These are phyloP conservation scores for Limonomyces culmigenus DNA, from an alignment of 1,284 basidiomycete species.

Conservation along the genomic window DNA sequence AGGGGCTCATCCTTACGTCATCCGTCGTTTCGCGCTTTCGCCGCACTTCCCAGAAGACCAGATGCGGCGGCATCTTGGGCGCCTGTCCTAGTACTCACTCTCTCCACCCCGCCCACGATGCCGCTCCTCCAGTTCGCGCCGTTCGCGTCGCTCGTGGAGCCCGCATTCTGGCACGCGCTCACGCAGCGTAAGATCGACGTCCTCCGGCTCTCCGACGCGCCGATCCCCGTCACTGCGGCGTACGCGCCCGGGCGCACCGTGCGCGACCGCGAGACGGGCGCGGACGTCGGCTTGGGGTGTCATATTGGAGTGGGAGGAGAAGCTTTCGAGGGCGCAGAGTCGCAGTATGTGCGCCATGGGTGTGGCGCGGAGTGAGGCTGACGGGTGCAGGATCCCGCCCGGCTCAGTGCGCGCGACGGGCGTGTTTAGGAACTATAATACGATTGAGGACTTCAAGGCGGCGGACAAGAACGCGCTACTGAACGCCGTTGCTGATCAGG, in stretches of 20 bases:
- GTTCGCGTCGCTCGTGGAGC: conserved; percentile 74
- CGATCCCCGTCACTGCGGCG: conserved; percentile 44
- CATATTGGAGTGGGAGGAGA: conserved; percentile 42
- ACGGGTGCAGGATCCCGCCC: conserved; percentile 18
- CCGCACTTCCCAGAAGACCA: too few species aligned
- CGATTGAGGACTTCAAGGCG: conserved; percentile 88
- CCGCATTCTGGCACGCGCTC: conserved; percentile 88
- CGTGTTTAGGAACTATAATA: conserved; percentile 85
- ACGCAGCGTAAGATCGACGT: conserved; percentile 84
- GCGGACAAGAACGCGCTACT: conserved; percentile 81
- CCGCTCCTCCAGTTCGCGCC: conserved; percentile 75
- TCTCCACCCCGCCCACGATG: conserved; percentile 14
- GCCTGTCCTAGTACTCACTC: not conserved
- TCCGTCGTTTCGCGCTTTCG: too few species aligned
- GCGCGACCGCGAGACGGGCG: conserved; percentile 56
- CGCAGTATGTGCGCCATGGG: conserved; percentile 15
- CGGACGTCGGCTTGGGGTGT: conserved; percentile 42
- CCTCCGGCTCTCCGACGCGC: conserved; percentile 67
- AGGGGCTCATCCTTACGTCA: too few species aligned
- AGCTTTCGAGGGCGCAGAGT: conserved; percentile 26
- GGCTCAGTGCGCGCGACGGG: conserved; percentile 35
- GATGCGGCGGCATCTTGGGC: too few species aligned
- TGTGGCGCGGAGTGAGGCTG: not conserved
- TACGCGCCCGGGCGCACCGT: conserved; percentile 63
- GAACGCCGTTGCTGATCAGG: conserved; percentile 47